Base-by-base conservation (phyloP, 495 filamentous ascomycete species). In the Penicillium tannophilum region DNA sequence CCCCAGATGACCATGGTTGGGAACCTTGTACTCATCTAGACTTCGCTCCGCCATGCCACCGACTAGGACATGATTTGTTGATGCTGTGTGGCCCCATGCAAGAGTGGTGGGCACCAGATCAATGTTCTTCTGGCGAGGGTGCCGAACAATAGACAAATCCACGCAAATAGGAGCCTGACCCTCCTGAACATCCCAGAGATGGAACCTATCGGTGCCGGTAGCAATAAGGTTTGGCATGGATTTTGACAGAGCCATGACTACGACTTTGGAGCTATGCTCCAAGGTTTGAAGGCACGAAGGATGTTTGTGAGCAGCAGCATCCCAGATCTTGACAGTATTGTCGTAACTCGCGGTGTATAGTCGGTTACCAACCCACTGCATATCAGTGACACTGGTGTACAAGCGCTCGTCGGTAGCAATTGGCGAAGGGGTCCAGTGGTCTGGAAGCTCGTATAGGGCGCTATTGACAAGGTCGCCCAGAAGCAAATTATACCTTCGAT, bases 281-380 rank as follows among this genome's bases (percentile, higher is more conserved):
- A 92, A 81, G 1, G 81, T 85, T 41, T 78, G 79, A 6, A 77
- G 51, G 54, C 76, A 81, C 20, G 54, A 64, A 2, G 66, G 67
- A 65, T 23, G 66, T 41, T 31, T 67, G 69, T 45, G 31, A 4
- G 74, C 55, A 19, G 35, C 39, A 0, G 82, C 72, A 54, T 84
- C 75, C 90, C 92, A 98, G 9, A 91, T 70, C 54, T 92, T 91
- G 23, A 94, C 87, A 0, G 84, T 88, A 7, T 84, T 74, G 60
- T 98, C 94, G 63, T 90, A 95, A 26, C 91, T 90, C 0, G 87
- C 88, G 0, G 92, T 92, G 60, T 87, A 96, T 0, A 92, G 78
- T 4, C 73, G 73, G 5, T 79, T 68, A 20, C 82, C 83, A 35
- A 86, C 87, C 74, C 92, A 95, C 42, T 87, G 83, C 3, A 91